Base-by-base conservation (phyloP, 2,329 filamentous ascomycete species). In the Ceratocystis alfenasii region DNA sequence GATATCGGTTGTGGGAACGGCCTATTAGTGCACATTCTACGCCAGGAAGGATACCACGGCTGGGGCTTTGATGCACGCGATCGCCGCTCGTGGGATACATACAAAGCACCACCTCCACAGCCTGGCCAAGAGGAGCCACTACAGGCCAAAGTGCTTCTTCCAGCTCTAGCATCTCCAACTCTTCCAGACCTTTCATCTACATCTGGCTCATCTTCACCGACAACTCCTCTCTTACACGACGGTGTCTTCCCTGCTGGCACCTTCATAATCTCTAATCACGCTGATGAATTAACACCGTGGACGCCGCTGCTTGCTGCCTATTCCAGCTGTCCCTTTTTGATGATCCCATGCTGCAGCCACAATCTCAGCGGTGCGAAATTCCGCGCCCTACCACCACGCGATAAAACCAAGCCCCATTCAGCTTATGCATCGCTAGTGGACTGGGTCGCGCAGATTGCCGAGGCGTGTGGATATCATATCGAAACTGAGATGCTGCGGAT, bases 1-100 rank as follows among this genome's bases (percentile, higher is more conserved):
- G 94, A 99, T 72, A 90, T 99, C 59, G 94, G 93, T 4, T 97
- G 94, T 73, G 94, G 94, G 1, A 99, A 97, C 72, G 94, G 94
- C 0, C 79, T 99, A 2, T 81, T 99, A 1, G 89, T 95, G 6
- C 84, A 95, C 72, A 83, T 99, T 46, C 81, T 99, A 3, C 80
- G 85, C 15, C 77, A 81, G 67, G 92, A 97, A 75, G 91, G 91
- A 10, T 97, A 90, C 74, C 70, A 73, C 0, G 94, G 94, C 25
- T 95, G 87, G 84, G 94, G 94, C 0, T 96, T 97, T 71, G 94
- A 99, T 74, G 94, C 92, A 0, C 81, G 92, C n/a, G 76, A 77
- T 48, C 83, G 94, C 64, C 95, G 90, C 72, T 93, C 90, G 0
- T 99, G 94, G 94, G 76, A 76, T 0, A 84, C 83, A 17, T 96